Evolutionary conservation across 495 filamentous ascomycete species (phyloP).

Genomic region (Lophiotrema nucula): DNA sequence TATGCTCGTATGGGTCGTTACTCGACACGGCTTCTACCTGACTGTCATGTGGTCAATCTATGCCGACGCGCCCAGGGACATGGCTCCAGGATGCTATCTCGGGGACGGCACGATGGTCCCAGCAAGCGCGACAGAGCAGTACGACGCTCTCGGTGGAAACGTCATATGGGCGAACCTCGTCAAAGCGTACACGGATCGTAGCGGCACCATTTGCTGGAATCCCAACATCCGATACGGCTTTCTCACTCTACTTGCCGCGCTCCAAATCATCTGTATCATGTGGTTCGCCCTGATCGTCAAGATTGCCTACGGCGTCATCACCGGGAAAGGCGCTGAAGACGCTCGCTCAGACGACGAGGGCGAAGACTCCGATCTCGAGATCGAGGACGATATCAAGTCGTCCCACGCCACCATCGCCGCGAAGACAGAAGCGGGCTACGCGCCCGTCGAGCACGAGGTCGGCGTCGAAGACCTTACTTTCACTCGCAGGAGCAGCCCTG

Average conservation of each 20-base stretch:
- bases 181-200: slow-evolving; percentile 65
- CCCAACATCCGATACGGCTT: slow-evolving; percentile 69
- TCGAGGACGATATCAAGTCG: slow-evolving; percentile 22
- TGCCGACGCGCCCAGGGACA: slow-evolving; percentile 60
- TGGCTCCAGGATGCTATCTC: slow-evolving; percentile 71
- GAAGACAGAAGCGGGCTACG: slow-evolving; percentile 37
- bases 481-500: slow-evolving; percentile 25
- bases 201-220: slow-evolving; percentile 75
- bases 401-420: slow-evolving; percentile 23
- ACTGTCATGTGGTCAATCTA: slow-evolving; percentile 78
- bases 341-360: slow-evolving; percentile 83
- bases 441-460: slow-evolving; percentile 63
- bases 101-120: slow-evolving; percentile 54
- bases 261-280: slow-evolving; percentile 78
- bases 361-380: slow-evolving; percentile 55
- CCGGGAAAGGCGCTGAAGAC: slow-evolving; percentile 79
- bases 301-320: slow-evolving; percentile 73
- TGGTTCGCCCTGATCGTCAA: slow-evolving; percentile 89
- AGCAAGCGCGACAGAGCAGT: slow-evolving; percentile 50
- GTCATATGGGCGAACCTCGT: slow-evolving; percentile 60
- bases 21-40: slow-evolving; percentile 78
- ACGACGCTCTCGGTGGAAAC: slow-evolving; percentile 49
- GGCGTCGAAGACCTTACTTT: slow-evolving; percentile 53
- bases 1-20: slow-evolving; percentile 78
- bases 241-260: slow-evolving; percentile 66